These are phyloP conservation scores for Anaeromyces robustus DNA, from an alignment of 192 early-diverging fungal species.

Conservation along the genomic window DNA sequence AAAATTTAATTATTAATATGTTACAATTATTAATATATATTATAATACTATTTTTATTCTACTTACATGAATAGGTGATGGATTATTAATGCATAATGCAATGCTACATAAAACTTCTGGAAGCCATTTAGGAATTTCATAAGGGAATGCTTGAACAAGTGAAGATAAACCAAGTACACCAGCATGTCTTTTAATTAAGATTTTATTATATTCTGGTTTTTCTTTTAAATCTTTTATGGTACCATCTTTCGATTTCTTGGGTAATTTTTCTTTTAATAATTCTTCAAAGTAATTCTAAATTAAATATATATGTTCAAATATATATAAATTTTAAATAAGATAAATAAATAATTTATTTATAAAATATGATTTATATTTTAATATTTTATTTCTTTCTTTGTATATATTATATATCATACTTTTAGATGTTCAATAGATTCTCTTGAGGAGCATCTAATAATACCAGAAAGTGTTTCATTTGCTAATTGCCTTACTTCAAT, in stretches of 20 bases:
- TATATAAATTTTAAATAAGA: too few relatives aligned
- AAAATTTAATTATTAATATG: too few relatives aligned
- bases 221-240: neutral
- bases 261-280: neutral
- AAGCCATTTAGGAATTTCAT: conserved; percentile 83
- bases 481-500: conserved; percentile 41
- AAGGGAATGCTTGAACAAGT: conserved; percentile 80
- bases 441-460: conserved; percentile 60
- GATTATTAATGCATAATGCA: conserved; percentile 63
- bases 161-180: conserved; percentile 82
- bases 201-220: conserved; percentile 25
- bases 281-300: neutral
- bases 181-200: conserved; percentile 60
- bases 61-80: conserved; percentile 60
- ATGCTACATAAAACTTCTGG: conserved; percentile 64
- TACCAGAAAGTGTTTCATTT: conserved; percentile 53
- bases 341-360: too few relatives aligned
- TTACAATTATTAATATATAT: too few relatives aligned
- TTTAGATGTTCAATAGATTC: conserved; percentile 41
- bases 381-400: too few relatives aligned
- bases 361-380: too few relatives aligned
- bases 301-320: too few relatives aligned
- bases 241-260: neutral
- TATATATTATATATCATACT: neutral
- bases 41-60: neutral